Evolutionary conservation across 2,329 filamentous ascomycete genomes (phyloP).

Genomic region (Aspergillus quadricinctus): DNA sequence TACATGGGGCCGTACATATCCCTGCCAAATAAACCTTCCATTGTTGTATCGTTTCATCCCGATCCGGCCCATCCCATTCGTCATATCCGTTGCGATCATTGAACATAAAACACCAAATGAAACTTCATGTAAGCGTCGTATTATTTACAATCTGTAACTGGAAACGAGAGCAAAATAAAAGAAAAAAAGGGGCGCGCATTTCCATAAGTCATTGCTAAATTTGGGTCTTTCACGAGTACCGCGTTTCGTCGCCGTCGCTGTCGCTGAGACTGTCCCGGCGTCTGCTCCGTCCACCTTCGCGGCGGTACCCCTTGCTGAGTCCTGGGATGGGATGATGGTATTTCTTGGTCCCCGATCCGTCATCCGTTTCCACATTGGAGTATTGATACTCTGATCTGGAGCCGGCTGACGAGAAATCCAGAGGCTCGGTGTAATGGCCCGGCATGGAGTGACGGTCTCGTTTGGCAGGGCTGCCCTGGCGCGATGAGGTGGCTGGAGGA

Average conservation of each 20-base stretch:
- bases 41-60: background rate
- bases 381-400: constrained; percentile 39
- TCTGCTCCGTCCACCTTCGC: constrained; percentile 34
- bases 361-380: constrained; percentile 38
- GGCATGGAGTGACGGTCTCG: constrained; percentile 31
- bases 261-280: constrained; percentile 53
- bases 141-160: background rate
- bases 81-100: background rate
- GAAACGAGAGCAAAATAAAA: background rate
- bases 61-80: background rate
- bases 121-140: background rate
- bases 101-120: background rate
- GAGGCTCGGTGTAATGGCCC: constrained; percentile 41
- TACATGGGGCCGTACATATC: background rate
- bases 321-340: constrained; percentile 57
- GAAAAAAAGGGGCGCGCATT: background rate
- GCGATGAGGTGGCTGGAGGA: constrained; percentile 23
- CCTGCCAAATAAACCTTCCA: background rate
- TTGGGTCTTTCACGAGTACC: constrained; percentile 17
- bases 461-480: constrained; percentile 35
- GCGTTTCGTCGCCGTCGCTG: constrained; percentile 42
- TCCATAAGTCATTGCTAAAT: background rate
- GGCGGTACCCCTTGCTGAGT: constrained; percentile 43
- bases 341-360: constrained; percentile 48
- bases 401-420: constrained; percentile 39